These are phyloP conservation scores for Colletotrichum tofieldiae DNA, from an alignment of 2,329 filamentous ascomycete species.

Conservation along the genomic window DNA sequence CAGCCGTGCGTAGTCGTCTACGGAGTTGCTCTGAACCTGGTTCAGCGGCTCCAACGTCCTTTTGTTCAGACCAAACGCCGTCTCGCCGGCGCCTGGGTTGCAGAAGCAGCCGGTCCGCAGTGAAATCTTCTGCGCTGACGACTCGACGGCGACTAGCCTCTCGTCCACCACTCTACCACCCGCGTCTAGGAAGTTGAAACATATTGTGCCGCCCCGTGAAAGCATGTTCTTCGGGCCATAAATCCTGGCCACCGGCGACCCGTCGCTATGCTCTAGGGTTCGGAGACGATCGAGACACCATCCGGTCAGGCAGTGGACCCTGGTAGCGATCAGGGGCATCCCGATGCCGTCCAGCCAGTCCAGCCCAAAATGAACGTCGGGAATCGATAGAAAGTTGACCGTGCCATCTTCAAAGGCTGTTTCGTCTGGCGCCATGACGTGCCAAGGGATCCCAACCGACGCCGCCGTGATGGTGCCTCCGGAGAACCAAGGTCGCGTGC, in stretches of 20 bases:
- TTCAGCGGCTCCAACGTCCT: conserved; percentile 39
- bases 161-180: conserved; percentile 54
- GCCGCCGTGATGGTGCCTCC: conserved; percentile 57
- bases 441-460: conserved; percentile 51
- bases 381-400: conserved; percentile 57
- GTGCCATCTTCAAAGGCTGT: conserved; percentile 60
- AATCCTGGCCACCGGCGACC: conserved; percentile 51
- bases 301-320: conserved; percentile 56
- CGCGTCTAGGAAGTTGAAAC: conserved; percentile 57
- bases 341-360: conserved; percentile 54
- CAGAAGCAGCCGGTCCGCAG: conserved; percentile 61
- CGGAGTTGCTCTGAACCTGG: conserved; percentile 26
- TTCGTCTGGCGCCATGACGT: conserved; percentile 48
- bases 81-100: conserved; percentile 58
- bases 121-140: conserved; percentile 53
- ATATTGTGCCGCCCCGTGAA: conserved; percentile 54
- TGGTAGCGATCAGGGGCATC: conserved; percentile 48
- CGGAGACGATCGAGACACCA: conserved; percentile 54
- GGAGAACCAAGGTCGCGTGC: conserved; percentile 56
- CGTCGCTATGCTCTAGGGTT: conserved; percentile 52
- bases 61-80: conserved; percentile 50
- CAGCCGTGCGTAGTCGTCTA: conserved; percentile 47
- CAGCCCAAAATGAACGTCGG: conserved; percentile 55
- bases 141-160: conserved; percentile 53
- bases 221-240: conserved; percentile 54